phyloP scores from a whole-genome alignment of 1,284 basidiomycete species.

The Sanghuangporus sanghuang region DNA sequence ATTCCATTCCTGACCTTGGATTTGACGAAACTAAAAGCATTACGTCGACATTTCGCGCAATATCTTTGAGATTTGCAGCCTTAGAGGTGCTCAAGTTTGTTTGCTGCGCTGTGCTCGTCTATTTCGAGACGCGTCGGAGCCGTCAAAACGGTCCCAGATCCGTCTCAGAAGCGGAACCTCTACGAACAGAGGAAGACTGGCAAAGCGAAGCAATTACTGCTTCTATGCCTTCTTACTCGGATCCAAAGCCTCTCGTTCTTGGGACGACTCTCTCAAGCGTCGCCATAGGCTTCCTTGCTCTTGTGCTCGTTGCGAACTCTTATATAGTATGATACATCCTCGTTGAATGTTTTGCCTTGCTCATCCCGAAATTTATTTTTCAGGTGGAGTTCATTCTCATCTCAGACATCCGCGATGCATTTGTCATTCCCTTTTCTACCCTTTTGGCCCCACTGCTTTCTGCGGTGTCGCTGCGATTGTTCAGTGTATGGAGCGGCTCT shows the following conservation, averaged over 20 bases:
- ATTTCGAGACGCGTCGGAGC: not conserved
- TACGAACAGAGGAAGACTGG: not conserved
- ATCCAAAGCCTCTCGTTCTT: not conserved
- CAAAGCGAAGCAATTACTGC: not conserved
- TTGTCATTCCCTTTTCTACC: constrained; percentile 17
- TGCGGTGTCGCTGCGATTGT: constrained; percentile 10
- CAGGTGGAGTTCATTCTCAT: not conserved
- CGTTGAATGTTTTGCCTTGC: not conserved
- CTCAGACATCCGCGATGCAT: constrained; percentile 12
- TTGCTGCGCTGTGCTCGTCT: not conserved
- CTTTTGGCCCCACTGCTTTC: constrained; percentile 18
- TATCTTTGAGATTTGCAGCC: constrained; percentile 1
- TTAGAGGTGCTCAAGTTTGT: constrained; percentile 7
- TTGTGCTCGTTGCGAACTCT: not conserved
- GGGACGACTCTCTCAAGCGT: constrained; percentile 3
- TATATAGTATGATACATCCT: constrained; percentile 4
- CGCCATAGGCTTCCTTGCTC: constrained; percentile 6
- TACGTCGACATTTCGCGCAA: not conserved
- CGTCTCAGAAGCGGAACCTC: not conserved
- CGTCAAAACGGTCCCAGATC: not conserved
- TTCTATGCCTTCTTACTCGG: not conserved
- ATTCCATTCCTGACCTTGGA: not conserved
- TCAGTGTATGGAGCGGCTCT: constrained; percentile 12
- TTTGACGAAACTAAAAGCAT: not conserved
- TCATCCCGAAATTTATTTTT: not conserved